Evolutionary conservation across 257 asterid genomes (phyloP).

Genomic region (Cynanchum wilfordii): DNA sequence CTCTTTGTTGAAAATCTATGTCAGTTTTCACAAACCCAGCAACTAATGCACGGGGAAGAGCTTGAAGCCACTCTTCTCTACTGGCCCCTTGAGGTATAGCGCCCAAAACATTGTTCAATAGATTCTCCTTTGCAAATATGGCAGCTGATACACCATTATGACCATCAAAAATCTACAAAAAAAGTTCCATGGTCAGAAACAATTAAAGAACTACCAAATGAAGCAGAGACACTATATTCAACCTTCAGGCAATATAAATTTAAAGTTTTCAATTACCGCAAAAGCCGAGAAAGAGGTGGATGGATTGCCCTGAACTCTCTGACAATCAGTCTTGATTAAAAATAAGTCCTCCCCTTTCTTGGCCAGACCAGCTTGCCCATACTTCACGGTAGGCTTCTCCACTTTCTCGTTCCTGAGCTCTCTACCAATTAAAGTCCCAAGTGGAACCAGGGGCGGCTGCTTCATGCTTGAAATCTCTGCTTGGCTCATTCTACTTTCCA

Average conservation of each 20-base stretch:
- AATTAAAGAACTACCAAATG: background rate
- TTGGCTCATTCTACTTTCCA: conserved; percentile 43
- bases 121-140: conserved; percentile 81
- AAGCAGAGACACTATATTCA: background rate
- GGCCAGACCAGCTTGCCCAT: conserved; percentile 80
- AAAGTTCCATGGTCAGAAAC: conserved; percentile 17
- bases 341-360: conserved; percentile 92
- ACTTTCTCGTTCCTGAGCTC: conserved; percentile 68
- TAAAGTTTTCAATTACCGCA: conserved; percentile 44
- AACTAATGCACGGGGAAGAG: conserved; percentile 88
- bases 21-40: conserved; percentile 99
- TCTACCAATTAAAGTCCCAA: conserved; percentile 78
- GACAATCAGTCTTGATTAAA: conserved; percentile 59
- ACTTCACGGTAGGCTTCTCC: conserved; percentile 67
- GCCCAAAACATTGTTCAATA: conserved; percentile 76
- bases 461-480: conserved; percentile 53
- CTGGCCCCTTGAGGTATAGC: conserved; percentile 73
- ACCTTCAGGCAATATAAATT: background rate
- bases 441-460: conserved; percentile 70
- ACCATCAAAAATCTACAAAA: conserved; percentile 79
- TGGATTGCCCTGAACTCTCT: conserved; percentile 58
- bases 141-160: conserved; percentile 99
- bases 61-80: conserved; percentile 96
- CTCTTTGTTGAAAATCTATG: conserved; percentile 87
- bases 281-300: conserved; percentile 71